Percentiles rank a stretch among this genome's conserved stretches.
phyloP scores from a whole-genome alignment of 805 yeast species.

The Yamadazyma nakazawae region DNA sequence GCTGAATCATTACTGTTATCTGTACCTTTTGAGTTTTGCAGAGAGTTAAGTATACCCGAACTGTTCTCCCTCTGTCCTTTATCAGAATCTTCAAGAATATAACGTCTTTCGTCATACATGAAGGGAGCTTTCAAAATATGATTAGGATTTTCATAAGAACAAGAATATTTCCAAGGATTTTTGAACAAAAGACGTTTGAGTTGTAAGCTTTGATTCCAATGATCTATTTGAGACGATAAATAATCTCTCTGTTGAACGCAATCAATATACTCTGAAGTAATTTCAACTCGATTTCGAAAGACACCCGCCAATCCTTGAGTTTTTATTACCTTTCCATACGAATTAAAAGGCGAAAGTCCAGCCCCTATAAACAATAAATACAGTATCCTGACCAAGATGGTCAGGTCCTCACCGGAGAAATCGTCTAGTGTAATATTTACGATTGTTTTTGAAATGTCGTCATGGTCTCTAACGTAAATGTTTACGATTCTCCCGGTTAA shows the following conservation, averaged over 20 bases:
- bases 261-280: conserved; percentile 11
- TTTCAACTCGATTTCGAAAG: conserved; percentile 8
- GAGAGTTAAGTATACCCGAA: background rate
- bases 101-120: conserved; percentile 2
- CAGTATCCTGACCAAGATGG: conserved; percentile 20
- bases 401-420: conserved; percentile 28
- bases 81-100: background rate
- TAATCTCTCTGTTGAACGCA: background rate
- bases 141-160: background rate
- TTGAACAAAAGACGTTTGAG: background rate
- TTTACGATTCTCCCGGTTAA: conserved; percentile 30
- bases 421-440: conserved; percentile 31
- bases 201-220: background rate
- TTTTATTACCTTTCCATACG: conserved; percentile 26
- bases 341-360: conserved; percentile 15
- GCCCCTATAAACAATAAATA: conserved; percentile 10
- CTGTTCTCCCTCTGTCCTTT: background rate
- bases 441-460: conserved; percentile 10
- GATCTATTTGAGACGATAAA: background rate
- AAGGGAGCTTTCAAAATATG: conserved; percentile 5
- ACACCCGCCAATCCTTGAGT: conserved; percentile 18
- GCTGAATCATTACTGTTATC: background rate
- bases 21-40: background rate
- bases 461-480: conserved; percentile 16
- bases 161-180: background rate